Conservation (phyloP, 768 basidiomycete genomes). For the Lentinula sp. region DNA sequence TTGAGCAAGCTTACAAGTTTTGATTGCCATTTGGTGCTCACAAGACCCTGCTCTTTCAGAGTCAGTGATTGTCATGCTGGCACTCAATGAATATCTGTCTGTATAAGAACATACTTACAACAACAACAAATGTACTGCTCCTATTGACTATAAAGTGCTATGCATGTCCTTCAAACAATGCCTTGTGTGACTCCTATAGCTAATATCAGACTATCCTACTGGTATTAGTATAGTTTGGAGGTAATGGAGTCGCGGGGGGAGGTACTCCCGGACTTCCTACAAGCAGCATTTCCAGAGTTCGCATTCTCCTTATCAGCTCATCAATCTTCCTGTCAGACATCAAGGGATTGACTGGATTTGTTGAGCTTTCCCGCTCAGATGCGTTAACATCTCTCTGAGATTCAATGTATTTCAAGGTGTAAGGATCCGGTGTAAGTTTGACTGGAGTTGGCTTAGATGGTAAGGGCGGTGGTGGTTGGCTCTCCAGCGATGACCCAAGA, state of each 20-base stretch:
- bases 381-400: not conserved
- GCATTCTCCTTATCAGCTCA: not conserved
- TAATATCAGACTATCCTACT: not conserved
- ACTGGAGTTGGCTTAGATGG: not conserved
- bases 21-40: too few relatives aligned
- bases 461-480: not conserved
- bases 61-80: too few relatives aligned
- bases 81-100: too few relatives aligned
- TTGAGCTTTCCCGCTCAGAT: not conserved
- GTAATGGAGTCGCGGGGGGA: not conserved
- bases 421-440: not conserved
- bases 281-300: not conserved
- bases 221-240: not conserved
- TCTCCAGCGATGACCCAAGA: not conserved
- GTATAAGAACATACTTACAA: too few relatives aligned
- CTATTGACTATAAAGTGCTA: too few relatives aligned
- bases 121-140: too few relatives aligned
- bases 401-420: not conserved
- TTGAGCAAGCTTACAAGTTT: too few relatives aligned
- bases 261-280: not conserved
- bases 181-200: too few relatives aligned
- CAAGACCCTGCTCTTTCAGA: too few relatives aligned
- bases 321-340: not conserved
- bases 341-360: not conserved
- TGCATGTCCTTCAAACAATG: too few relatives aligned